Base-by-base conservation (phyloP, 2,329 filamentous ascomycete genomes). In the Xylaria polymorpha region DNA sequence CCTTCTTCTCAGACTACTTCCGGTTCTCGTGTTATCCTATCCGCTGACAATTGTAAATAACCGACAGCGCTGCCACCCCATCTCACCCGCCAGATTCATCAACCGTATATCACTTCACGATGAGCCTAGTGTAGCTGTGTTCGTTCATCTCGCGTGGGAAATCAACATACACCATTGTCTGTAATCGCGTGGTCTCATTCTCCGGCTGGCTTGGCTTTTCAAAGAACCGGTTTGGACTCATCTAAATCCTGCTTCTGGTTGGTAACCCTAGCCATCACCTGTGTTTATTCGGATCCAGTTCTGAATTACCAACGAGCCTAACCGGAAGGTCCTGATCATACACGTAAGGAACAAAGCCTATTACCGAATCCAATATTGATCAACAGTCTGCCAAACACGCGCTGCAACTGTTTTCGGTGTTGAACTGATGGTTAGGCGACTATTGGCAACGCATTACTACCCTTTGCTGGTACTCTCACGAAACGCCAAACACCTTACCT, bases 1-100 rank as follows among this genome's bases (percentile, higher is more conserved):
- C 53, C 64, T 70, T 53, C 57, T 61, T 61, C 60, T 56, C 56
- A 43, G 46, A 51, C 51, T 55, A n/a, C 53, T 25, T 58, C 43
- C 18, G 43, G n/a, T 8, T 29, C 12, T 29, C 32, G 14, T 56
- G 25, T 32, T 10, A 32, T 46, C 15, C 25, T 25, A 43, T 22
- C 14, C 41, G 7, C 37, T 43, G 57, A 15, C 5, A 29, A 37
- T 39, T 57, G 32, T 57, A 44, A 58, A 64, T 37, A 29, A 29
- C n/a, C 39, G 51, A 44, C 32, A 39, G 37, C 58, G 39, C 51
- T 51, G 20, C 37, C 43, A n/a, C 37, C 60, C 20, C 60, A 35
- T 22, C 48, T 48, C 46, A 18, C 25, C n/a, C 46, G 15, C 35
- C 15, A 3, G 39, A 51, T 61, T 39, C 44, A 7, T 46, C 14